These are phyloP conservation scores for Podaxis rugospora DNA, from an alignment of 768 basidiomycete species.

Conservation along the genomic window DNA sequence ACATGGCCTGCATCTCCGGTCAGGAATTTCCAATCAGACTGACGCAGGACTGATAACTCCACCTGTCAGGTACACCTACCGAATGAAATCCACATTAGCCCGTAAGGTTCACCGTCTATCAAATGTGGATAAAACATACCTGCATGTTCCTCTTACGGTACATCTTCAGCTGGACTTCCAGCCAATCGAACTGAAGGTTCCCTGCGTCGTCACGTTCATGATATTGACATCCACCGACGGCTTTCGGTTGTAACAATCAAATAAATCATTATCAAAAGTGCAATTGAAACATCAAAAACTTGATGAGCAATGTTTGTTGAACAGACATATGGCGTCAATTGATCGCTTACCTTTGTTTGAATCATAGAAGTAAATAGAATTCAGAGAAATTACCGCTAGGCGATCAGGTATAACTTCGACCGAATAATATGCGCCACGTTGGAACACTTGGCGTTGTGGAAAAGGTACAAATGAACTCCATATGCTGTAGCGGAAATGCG, in stretches of 20 bases:
- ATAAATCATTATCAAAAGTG: background rate
- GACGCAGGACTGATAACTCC: slow-evolving; percentile 36
- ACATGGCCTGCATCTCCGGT: slow-evolving; percentile 61
- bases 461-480: slow-evolving; percentile 83
- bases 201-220: slow-evolving; percentile 74
- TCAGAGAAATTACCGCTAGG: slow-evolving; percentile 78
- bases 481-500: slow-evolving; percentile 42
- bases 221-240: slow-evolving; percentile 70
- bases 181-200: slow-evolving; percentile 84
- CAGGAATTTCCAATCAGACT: slow-evolving; percentile 22
- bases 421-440: slow-evolving; percentile 82
- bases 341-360: slow-evolving; percentile 66
- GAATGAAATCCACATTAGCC: slow-evolving; percentile 8
- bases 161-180: slow-evolving; percentile 73
- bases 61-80: slow-evolving; percentile 26
- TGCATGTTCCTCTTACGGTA: slow-evolving; percentile 73
- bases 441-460: slow-evolving; percentile 74
- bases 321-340: background rate
- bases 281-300: slow-evolving; percentile 13
- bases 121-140: slow-evolving; percentile 33
- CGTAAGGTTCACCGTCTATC: slow-evolving; percentile 11
- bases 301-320: slow-evolving; percentile 2
- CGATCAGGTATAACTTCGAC: slow-evolving; percentile 73
- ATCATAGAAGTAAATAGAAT: slow-evolving; percentile 90
- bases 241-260: slow-evolving; percentile 30